Conservation (phyloP, 208 protist species). For the Leishmania mexicana region DNA sequence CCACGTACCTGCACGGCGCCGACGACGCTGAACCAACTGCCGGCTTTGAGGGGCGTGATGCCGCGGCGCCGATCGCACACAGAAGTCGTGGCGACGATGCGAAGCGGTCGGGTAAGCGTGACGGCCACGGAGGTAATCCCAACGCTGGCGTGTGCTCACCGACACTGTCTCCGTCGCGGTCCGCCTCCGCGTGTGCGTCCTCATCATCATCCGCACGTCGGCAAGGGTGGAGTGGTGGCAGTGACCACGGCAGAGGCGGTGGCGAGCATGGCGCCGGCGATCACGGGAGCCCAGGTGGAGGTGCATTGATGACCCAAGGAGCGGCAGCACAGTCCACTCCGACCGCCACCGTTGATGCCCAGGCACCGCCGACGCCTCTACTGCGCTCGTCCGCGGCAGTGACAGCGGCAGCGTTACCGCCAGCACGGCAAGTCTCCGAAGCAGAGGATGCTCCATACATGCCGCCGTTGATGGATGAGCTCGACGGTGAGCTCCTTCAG, state of each 20-base stretch:
- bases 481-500: constrained; percentile 50
- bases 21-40: not conserved
- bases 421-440: not conserved
- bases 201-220: not conserved
- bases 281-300: too few relatives aligned
- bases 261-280: not conserved
- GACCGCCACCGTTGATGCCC: not conserved
- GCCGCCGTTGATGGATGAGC: constrained; percentile 36
- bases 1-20: not conserved
- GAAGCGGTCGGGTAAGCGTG: not conserved
- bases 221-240: not conserved
- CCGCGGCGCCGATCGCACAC: not conserved
- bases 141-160: not conserved
- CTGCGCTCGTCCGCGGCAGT: not conserved
- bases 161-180: not conserved
- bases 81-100: not conserved
- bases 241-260: not conserved
- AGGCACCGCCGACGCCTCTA: not conserved
- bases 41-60: too few relatives aligned
- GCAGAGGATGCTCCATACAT: not conserved
- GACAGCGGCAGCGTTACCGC: not conserved
- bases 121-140: not conserved
- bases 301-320: not conserved
- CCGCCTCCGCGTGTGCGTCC: not conserved
- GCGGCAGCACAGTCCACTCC: not conserved